Conservation (phyloP, 1,139 yeast species). For the Wickerhamomyces sp. region DNA sequence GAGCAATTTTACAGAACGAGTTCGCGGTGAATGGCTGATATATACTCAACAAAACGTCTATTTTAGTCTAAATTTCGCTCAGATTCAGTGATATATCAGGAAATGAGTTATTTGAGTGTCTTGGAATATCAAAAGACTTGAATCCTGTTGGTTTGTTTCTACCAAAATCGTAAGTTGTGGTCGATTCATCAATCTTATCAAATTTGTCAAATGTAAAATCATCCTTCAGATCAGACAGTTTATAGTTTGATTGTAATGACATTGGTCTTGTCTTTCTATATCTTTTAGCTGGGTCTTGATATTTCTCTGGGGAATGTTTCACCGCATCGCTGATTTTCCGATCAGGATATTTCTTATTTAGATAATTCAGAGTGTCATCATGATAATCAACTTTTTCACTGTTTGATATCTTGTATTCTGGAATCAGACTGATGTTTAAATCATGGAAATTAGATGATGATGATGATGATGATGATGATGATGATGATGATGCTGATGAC, state of each 20-base stretch:
- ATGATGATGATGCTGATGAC: not conserved
- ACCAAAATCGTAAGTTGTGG: not conserved
- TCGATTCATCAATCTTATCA: slow-evolving; percentile 1
- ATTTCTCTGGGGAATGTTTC: not conserved
- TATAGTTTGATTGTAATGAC: not conserved
- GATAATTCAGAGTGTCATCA: not conserved
- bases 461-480: no score
- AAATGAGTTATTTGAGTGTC: not conserved
- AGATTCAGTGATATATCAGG: not conserved
- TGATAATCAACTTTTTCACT: not conserved
- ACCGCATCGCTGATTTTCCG: not conserved
- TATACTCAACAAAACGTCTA: not conserved
- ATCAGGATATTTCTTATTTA: not conserved
- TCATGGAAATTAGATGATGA: not conserved
- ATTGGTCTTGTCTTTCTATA: not conserved
- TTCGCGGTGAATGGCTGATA: no score
- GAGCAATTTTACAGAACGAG: no score
- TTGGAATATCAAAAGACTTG: not conserved
- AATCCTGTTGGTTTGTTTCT: not conserved
- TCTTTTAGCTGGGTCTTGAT: not conserved
- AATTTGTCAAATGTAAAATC: not conserved
- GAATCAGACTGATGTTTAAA: slow-evolving; percentile 1
- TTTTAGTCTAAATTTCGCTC: not conserved
- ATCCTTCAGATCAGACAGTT: not conserved
- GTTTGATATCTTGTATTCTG: slow-evolving; percentile 1